Evolutionary conservation across 163 green algal genomes (phyloP), one percentile per base, ranked within the genome.

Genomic region (Chlorella variabilis): DNA sequence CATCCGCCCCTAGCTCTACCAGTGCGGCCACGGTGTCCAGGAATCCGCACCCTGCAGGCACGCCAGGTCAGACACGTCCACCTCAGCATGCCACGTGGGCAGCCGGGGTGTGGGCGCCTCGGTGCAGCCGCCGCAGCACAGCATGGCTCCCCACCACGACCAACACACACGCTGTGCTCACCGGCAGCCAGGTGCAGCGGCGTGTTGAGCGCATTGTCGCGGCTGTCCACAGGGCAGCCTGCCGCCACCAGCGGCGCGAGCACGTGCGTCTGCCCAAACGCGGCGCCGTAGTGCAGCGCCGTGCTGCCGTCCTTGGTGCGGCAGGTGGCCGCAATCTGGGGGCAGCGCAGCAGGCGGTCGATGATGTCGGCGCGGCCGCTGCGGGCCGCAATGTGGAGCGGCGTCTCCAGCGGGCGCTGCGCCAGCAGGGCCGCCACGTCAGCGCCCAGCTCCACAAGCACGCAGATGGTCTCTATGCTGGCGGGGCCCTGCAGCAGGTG

Each of bases 121-220:
- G n/a, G n/a, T n/a, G n/a, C n/a, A 54, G 45, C 11, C 45, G 45
- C 45, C 15, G 11, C 11, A 54, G 15, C 11, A 54, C 45, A 11
- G 45, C 15, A 11, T 23, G 45, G 11, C 45, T 23, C 15, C 45
- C 45, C 45, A 45, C 7, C 13, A n/a, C 4, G 7, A 13, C 65
- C 5, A 34, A 29, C 68, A 75, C 31, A 20, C 29, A 39, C 45
- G 62, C 42, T 8, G 1, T 23, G 27, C 77, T 25, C 18, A 89
- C 85, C 85, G 39, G 86, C 80, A 9, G 89, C 89, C 34, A 93
- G 82, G 76, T 93, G 90, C 39, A 93, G 77, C 23, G 90, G 87
- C 13, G 88, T 92, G 82, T 93, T 93, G 63, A 85, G 42, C 18
- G 90, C 89, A 58, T 92, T 87, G 68, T 93, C 90, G 33, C 82